Evolutionary conservation across 2,329 filamentous ascomycete genomes (phyloP), one percentile per base, ranked within the genome.

Genomic region (Fusarium hainanense): DNA sequence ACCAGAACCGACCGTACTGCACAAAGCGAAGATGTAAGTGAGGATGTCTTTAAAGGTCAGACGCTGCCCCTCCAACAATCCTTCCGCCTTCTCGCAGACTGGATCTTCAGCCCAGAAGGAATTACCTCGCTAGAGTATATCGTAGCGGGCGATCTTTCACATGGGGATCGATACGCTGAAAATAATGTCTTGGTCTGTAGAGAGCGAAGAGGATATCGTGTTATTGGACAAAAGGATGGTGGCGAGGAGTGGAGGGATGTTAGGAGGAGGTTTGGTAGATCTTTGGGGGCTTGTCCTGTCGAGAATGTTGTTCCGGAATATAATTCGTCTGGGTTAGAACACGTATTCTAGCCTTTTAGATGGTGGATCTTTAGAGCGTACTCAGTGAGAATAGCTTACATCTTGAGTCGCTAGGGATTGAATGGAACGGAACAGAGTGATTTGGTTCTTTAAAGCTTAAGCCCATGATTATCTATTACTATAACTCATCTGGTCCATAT

Each of bases 261-360:
- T 1, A 50, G 16, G 27, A 14, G 27, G 2, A 27, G 23, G 0
- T 43, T 27, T 47, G 41, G 27, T 16, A 51, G 11, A n/a, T 9
- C 41, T 3, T 16, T 65, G 20, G 20, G 34, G 8, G 52, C 34
- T 3, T 65, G 32, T 3, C 60, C 46, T 7, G 62, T 23, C 4
- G 60, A 65, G n/a, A 27, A 65, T 14, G 20, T 37, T 12, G 18
- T 51, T 14, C 41, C 23, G 0, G 52, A 48, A 8, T 58, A 65
- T 10, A 63, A 48, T 7, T 56, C 55, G 23, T 18, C 9, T 14
- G 28, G 28, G 28, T 30, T 30, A 30, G 28, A 30, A 30, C 28
- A 30, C 28, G 28, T 30, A 30, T 30, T 30, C 28, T 30, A 30
- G 28, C 13, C 6, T 30, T 13, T 30, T 12, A 30, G 28, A 13